These are phyloP conservation scores for Penicillium sp. DNA, from an alignment of 2,329 filamentous ascomycete species.

Conservation along the genomic window DNA sequence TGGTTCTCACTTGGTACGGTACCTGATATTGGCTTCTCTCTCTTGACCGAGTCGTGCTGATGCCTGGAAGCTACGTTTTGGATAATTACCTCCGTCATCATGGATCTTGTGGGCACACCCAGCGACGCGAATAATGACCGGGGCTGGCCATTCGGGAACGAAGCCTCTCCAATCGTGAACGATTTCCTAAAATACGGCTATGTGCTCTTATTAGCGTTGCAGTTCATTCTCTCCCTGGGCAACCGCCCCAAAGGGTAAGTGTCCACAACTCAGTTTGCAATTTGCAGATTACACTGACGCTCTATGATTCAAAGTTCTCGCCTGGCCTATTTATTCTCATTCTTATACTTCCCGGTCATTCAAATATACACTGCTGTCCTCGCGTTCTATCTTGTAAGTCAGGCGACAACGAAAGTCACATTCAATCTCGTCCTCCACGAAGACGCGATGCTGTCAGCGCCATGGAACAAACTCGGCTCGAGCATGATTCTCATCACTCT, in stretches of 20 bases:
- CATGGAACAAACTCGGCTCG: slow-evolving; percentile 72
- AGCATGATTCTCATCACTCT: slow-evolving; percentile 92
- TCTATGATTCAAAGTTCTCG: slow-evolving; percentile 49
- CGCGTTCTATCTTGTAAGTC: slow-evolving; percentile 79
- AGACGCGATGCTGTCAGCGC: slow-evolving; percentile 66
- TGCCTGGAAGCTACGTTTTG: slow-evolving; percentile 21
- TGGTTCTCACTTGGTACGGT: slow-evolving; percentile 69
- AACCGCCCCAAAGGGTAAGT: slow-evolving; percentile 87
- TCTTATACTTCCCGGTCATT: slow-evolving; percentile 78
- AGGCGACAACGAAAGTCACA: slow-evolving; percentile 64
- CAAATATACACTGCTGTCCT: slow-evolving; percentile 84
- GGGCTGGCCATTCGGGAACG: slow-evolving; percentile 26
- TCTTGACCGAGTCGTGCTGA: background rate
- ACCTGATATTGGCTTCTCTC: background rate
- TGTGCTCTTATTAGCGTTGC: slow-evolving; percentile 81
- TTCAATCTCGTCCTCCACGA: slow-evolving; percentile 62
- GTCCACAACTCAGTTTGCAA: background rate
- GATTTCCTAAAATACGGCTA: slow-evolving; percentile 86
- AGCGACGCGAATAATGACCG: slow-evolving; percentile 18
- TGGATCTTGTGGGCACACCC: slow-evolving; percentile 28
- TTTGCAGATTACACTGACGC: background rate
- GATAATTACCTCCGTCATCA: slow-evolving; percentile 26
- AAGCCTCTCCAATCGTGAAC: slow-evolving; percentile 73
- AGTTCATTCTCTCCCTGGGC: slow-evolving; percentile 92
- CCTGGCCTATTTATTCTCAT: slow-evolving; percentile 85